Base-by-base conservation (phyloP, 192 early-diverging fungal species). In the Nowakowskiella sp. region DNA sequence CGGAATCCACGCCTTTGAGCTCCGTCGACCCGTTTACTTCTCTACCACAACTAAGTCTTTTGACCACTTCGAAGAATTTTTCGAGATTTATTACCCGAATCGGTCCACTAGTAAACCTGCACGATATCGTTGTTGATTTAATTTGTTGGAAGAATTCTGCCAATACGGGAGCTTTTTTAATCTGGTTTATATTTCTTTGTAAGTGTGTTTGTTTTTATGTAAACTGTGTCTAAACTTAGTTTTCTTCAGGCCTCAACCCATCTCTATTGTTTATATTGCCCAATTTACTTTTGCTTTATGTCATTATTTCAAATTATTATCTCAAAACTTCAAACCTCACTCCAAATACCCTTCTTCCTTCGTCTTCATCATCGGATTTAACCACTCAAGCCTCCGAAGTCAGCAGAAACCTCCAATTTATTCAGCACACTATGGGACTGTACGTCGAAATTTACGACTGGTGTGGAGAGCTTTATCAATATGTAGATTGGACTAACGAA, bases 81-180 rank as follows among this genome's bases (percentile, higher is more conserved):
- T 70, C 76, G 22, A 58, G 72, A 27, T 87, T 89, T 58, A 80
- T 85, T 0, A 64, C 78, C 32, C 69, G 82, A 32, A 66, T 83
- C 28, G 76, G 83, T 0, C 76, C 73, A 10, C 53, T 86, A 33
- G 84, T 89, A 54, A 71, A 60, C 26, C 67, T 76, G 43, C 74
- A 84, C 61, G 84, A 87, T 47, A 54, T 44, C 29, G 58, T 86
- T 33, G 66, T 72, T n/a, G 65, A 77, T 31, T 47, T 89, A 13
- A 50, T 89, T 45, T 73, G 69, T 8, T 89, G 86, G 87, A 77
- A 84, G 52, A 81, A 84, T 46, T 68, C 84, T 0, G 56, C 80
- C 31, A 74, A 80, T 58, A 84, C 84, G 0, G 47, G 74, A 26
- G 59, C 71, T 28, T 44, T 56, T n/a, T 31, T 72, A 29, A 23